phyloP scores from a whole-genome alignment of 2,329 filamentous ascomycete genomes.

The Fusarium caatingaense region DNA sequence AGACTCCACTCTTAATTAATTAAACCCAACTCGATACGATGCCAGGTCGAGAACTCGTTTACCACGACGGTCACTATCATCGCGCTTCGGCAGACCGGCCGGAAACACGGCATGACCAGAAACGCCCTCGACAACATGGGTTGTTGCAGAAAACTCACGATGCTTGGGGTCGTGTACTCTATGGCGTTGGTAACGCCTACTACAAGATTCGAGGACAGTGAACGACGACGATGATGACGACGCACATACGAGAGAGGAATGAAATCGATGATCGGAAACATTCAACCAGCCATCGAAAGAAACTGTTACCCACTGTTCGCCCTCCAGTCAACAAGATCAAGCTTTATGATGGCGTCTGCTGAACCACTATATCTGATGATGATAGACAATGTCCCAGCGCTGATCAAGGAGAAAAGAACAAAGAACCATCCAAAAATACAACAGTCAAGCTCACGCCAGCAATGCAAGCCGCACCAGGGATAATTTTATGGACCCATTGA shows the following conservation, averaged over 20 bases:
- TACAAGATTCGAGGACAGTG: constrained; percentile 50
- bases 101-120: constrained; percentile 20
- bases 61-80: constrained; percentile 50
- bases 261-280: constrained; percentile 16
- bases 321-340: constrained; percentile 9
- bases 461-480: constrained; percentile 19
- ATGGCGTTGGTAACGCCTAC: constrained; percentile 53
- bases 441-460: constrained; percentile 23
- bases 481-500: constrained; percentile 26
- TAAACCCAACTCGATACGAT: constrained; percentile 31
- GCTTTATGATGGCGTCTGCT: constrained; percentile 8
- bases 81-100: constrained; percentile 24
- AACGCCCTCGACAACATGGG: constrained; percentile 30
- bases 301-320: constrained; percentile 21
- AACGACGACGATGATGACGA: constrained; percentile 29
- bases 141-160: constrained; percentile 52
- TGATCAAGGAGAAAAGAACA: constrained; percentile 24
- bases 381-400: constrained; percentile 29
- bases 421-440: constrained; percentile 22
- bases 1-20: constrained; percentile 7
- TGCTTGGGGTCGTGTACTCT: constrained; percentile 55
- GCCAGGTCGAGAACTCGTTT: constrained; percentile 43
- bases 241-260: constrained; percentile 31
- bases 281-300: constrained; percentile 19
- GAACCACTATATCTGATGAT: constrained; percentile 34